A percentile compares a stretch with the other conserved stretches of the same genome.
phyloP scores from a whole-genome alignment of 2,329 filamentous ascomycete species.

The Fusarium albosuccineum region DNA sequence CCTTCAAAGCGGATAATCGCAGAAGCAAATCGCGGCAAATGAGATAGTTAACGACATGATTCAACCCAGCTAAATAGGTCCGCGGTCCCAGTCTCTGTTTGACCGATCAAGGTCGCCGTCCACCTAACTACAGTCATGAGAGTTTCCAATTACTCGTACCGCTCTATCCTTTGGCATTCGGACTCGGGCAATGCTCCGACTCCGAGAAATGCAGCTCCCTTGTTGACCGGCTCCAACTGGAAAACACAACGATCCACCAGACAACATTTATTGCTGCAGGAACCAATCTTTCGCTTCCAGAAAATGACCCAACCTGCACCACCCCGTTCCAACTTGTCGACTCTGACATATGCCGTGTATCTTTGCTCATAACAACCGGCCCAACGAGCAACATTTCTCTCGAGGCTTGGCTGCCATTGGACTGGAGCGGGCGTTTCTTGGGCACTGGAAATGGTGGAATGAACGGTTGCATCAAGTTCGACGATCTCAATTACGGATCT shows the following conservation, averaged over 20 bases:
- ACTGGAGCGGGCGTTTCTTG: constrained; percentile 55
- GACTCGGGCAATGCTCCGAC: background rate
- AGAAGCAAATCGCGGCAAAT: background rate
- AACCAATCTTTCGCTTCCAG: background rate
- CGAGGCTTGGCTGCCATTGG: constrained; percentile 1
- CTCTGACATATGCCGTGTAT: constrained; percentile 6
- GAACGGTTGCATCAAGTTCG: constrained; percentile 58
- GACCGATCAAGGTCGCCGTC: background rate
- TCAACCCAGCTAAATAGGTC: background rate
- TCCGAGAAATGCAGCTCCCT: background rate
- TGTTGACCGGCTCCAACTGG: background rate
- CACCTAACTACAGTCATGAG: background rate
- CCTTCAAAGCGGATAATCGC: background rate
- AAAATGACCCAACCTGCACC: constrained; percentile 4
- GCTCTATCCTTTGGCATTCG: background rate
- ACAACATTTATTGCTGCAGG: background rate
- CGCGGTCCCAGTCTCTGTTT: background rate
- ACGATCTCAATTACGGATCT: constrained; percentile 4
- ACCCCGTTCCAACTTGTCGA: background rate
- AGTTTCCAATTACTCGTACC: background rate
- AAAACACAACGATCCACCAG: too few relatives aligned
- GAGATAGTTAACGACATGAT: background rate
- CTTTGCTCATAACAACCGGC: background rate
- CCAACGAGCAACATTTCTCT: background rate
- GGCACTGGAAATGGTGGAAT: constrained; percentile 69